Evolutionary conservation across 2,329 filamentous ascomycete species (phyloP), one percentile per base, ranked within the genome.

Genomic region (Cryphonectria japonica): DNA sequence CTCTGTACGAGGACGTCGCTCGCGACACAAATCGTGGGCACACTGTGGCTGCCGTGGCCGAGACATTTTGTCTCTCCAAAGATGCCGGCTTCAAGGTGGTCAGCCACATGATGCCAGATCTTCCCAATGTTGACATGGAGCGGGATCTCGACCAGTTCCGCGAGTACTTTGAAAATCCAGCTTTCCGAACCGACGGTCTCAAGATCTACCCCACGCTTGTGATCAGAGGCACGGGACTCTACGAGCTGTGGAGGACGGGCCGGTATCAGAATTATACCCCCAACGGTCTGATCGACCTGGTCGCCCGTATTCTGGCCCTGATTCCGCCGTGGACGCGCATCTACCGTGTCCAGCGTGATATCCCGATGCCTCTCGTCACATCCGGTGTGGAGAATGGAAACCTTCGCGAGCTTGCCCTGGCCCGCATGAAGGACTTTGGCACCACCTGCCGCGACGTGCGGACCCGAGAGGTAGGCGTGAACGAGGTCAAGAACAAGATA

Each of bases 341-440:
- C 78, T 99, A 99, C 84, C 94, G 96, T 72, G 96, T 99, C 0
- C 96, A 99, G 84, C 91, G 96, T 80, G 96, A 99, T 82, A 99
- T 99, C 71, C 96, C 96, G n/a, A 99, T 99, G 96, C 96, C 96
- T 0, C 87, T 99, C 34, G 97, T 99, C n/a, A 98, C 96, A 0
- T 97, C 95, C 0, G 96, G 96, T 57, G 96, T 99, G 0, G 96
- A 99, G 83, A 99, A 99, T 76, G 96, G 96, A 73, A 99, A 99
- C 79, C 84, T 99, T 54, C 91, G 96, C 73, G 96, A 99, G 81
- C 85, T 99, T 65, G 95, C 96, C 0, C 85, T 99, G 69, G 94
- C 95, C n/a, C 88, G 96, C 32, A 99, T 99, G 97, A 98, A 98
- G 82, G 96, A 99, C 80, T 98, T 99, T 76, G 97, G 97, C 66